Evolutionary conservation across 345 rosid genomes (phyloP).

Genomic region (Lumnitzera racemosa): DNA sequence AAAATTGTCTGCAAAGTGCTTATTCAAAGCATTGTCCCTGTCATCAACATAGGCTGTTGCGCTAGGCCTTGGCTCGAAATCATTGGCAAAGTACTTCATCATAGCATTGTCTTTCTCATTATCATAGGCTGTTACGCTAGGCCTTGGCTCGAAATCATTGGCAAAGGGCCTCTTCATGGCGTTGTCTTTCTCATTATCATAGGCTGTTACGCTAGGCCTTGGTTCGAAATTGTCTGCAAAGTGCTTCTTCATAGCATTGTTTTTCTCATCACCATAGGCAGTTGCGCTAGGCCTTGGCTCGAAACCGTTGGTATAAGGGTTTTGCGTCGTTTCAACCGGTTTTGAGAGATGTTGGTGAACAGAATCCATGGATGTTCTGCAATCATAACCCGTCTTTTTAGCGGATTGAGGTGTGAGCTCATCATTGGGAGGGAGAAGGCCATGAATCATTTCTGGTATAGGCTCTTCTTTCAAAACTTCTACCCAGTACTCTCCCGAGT

Average conservation of each 20-base stretch:
- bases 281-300: slow-evolving; percentile 1
- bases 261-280: neutral
- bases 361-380: too few relatives aligned
- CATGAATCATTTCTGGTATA: slow-evolving; percentile 16
- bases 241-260: neutral
- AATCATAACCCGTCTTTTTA: too few relatives aligned
- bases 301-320: neutral
- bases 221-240: neutral
- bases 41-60: too few relatives aligned
- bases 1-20: neutral
- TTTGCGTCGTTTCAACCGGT: neutral
- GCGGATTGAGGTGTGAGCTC: neutral
- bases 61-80: neutral
- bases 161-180: too few relatives aligned
- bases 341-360: neutral
- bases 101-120: too few relatives aligned
- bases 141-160: neutral
- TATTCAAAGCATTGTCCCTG: neutral
- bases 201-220: neutral
- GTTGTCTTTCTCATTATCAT: neutral
- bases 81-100: neutral
- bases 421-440: slow-evolving; percentile 5
- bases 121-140: neutral
- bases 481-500: slow-evolving; percentile 23
- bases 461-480: slow-evolving; percentile 16